Percentiles rank a stretch among this genome's conserved stretches.
Evolutionary conservation across 116 monocot species (phyloP).

Genomic region (Trichopus zeylanicus): DNA sequence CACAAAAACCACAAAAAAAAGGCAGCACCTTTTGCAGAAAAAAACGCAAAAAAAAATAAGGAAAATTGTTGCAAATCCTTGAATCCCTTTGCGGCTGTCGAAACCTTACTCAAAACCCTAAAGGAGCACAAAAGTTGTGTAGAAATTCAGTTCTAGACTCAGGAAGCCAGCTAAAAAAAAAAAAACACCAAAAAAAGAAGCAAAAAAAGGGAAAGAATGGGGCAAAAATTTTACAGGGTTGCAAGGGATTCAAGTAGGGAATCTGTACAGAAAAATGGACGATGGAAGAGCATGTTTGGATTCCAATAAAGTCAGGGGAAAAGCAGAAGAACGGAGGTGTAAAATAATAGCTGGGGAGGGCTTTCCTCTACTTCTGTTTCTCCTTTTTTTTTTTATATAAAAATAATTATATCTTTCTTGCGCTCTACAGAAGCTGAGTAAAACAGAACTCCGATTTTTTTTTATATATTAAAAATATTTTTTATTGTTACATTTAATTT

Average conservation of each 20-base stretch:
- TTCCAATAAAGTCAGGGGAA: constrained; percentile 36
- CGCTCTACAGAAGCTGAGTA: too few relatives aligned
- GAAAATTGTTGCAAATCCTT: constrained; percentile 8
- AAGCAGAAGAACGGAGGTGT: constrained; percentile 17
- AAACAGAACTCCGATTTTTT: too few relatives aligned
- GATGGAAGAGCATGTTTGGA: constrained; percentile 36
- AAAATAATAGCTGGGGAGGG: constrained; percentile 13
- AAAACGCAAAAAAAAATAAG: constrained; percentile 8
- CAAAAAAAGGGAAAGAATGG: constrained; percentile 8
- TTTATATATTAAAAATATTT: too few relatives aligned
- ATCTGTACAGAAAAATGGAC: constrained; percentile 46
- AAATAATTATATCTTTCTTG: too few relatives aligned
- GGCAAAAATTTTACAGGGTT: constrained; percentile 15
- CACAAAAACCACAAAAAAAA: neutral
- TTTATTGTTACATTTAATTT: too few relatives aligned
- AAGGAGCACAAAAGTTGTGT: too few relatives aligned
- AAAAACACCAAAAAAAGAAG: constrained; percentile 6
- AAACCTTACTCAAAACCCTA: too few relatives aligned
- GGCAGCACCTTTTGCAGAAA: too few relatives aligned
- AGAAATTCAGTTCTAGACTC: too few relatives aligned
- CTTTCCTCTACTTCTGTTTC: constrained; percentile 3
- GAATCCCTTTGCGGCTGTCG: too few relatives aligned
- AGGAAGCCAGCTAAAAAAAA: neutral
- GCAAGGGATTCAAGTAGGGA: constrained; percentile 36
- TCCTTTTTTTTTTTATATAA: constrained; percentile 1